A percentile compares a stretch with the other conserved stretches of the same genome.
phyloP scores from a whole-genome alignment of 208 protist genomes.

The Phytomonas sp. region DNA sequence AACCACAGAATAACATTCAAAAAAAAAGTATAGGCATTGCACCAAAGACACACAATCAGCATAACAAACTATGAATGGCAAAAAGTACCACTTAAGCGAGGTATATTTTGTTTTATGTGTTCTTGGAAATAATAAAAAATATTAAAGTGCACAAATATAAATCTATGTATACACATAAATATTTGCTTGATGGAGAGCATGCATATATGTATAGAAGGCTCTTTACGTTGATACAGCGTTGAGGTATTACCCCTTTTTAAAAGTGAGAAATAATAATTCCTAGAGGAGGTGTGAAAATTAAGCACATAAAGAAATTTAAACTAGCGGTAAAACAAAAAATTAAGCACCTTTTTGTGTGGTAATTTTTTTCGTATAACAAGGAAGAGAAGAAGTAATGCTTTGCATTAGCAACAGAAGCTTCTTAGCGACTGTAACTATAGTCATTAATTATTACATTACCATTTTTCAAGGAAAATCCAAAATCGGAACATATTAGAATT shows the following conservation, averaged over 20 bases:
- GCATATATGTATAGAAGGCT: conserved; percentile 3
- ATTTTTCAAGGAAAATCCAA: background rate
- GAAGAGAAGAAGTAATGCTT: background rate
- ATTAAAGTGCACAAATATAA: background rate
- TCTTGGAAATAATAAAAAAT: background rate
- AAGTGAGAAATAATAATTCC: conserved; percentile 5
- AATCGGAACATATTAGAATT: background rate
- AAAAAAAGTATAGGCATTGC: background rate
- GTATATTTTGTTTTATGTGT: background rate
- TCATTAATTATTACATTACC: background rate
- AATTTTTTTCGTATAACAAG: background rate
- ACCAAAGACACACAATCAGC: conserved; percentile 3
- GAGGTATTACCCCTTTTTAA: background rate
- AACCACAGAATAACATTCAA: background rate
- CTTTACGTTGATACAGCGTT: background rate
- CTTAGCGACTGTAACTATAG: background rate
- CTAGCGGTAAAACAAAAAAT: background rate
- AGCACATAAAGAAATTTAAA: conserved; percentile 1
- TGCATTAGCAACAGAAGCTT: background rate
- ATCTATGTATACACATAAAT: conserved; percentile 1
- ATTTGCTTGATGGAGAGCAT: conserved; percentile 11
- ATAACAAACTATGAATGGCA: conserved; percentile 4
- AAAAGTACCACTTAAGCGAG: background rate
- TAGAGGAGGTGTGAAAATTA: conserved; percentile 4
- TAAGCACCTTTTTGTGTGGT: background rate